Base-by-base conservation (phyloP, 129 eudicot species). In the Tagetes erecta region DNA sequence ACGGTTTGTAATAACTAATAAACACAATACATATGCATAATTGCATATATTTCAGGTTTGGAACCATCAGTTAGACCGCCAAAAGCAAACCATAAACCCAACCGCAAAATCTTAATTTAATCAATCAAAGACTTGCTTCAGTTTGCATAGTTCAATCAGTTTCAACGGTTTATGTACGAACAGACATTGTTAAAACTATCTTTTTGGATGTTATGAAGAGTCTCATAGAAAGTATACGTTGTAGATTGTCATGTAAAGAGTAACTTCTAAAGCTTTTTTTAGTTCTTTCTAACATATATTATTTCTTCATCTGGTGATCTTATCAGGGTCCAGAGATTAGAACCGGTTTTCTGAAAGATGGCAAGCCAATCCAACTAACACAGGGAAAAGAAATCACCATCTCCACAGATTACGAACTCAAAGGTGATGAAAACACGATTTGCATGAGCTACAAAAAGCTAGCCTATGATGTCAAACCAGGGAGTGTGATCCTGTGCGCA, bases 401-500 rank as follows among this genome's bases (percentile, higher is more conserved):
- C 80, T 69, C 86, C 12, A 83, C 87, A 27, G 87, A 86, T 41
- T 86, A 83, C 64, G 77, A 76, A 51, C 72, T 86, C 3, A 74
- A 86, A 50, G 91, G 91, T 1, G 81, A 86, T n/a, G 70, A 68
- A 8, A 58, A 68, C 39, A 81, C 52, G 79, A 86, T 86, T 49
- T 83, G 88, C 36, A 86, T 86, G 88, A 86, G 88, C 81, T 86
- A 86, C 80, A 86, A 86, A 79, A 86, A 83, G 83, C 68, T 83
- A 45, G 91, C 91, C 8, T 76, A 86, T 10, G 91, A 86, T 41
- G 80, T 86, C 27, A 75, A 72, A n/a, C 88, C 84, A 56, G 78
- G 80, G 40, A 81, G 84, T 60, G 82, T 84, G 27, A 86, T 86
- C 56, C 44, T 86, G 53, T 86, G 91, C 49, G 70, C 91, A 46